Base-by-base conservation (phyloP, 106 monocot species). In the Amphibolis antarctica region DNA sequence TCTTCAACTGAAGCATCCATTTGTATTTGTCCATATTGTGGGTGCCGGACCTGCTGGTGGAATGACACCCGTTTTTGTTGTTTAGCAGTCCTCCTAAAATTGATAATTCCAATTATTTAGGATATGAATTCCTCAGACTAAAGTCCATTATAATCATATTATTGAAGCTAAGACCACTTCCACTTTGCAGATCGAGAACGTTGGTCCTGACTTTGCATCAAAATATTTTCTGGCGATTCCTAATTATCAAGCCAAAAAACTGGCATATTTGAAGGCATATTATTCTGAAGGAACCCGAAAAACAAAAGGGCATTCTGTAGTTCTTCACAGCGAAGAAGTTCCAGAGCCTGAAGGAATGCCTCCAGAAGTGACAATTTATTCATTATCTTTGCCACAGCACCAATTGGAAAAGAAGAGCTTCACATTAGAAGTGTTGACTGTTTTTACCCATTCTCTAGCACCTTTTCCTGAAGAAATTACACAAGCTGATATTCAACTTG, bases 391-490 rank as follows among this genome's bases (percentile, higher is more conserved):
- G 50, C 70, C 65, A 4, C 83, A n/a, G n/a, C n/a, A 84, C 30
- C 55, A 66, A 42, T 75, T 98, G 71, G 76, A 76, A 66, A 82
- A 86, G 24, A 67, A 77, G 60, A 84, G 64, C 42, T 67, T 90
- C 46, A 78, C 61, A 28, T 78, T 98, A 55, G 80, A 76, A 76
- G 67, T 98, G 17, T 64, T 98, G 57, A 12, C 86, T 44, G 74
- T 83, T 47, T 86, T 78, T 65, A 82, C 86, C 42, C 77, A 77
- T 79, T 80, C 78, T 46, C 60, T 98, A 30, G 69, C 71, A 48
- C 89, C 96, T 71, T 98, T 90, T 67, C 96, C 96, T 23, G 86
- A 84, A 55, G 84, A 98, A 78, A 98, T 98, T 53, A 78, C 81
- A 66, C 96, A 96, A 70, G 79, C 82, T 63, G 90, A 96, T 71